phyloP scores from a whole-genome alignment of 495 filamentous ascomycete genomes.

The Pyrenula aspistea region DNA sequence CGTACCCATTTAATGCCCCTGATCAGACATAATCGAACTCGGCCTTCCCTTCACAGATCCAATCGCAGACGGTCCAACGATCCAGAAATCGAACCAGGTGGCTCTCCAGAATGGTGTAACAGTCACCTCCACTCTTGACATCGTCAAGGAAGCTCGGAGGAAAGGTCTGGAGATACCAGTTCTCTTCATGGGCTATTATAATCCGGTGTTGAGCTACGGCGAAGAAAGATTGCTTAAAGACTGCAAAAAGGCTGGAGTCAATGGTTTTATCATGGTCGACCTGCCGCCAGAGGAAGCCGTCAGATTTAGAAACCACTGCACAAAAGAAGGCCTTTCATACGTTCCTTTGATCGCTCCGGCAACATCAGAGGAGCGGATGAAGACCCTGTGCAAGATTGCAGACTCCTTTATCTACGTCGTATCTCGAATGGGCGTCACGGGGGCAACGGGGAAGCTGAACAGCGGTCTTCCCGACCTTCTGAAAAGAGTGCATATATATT shows the following conservation, averaged over 20 bases:
- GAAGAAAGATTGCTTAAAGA: constrained; percentile 81
- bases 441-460: constrained; percentile 73
- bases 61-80: constrained; percentile 89
- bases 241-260: constrained; percentile 75
- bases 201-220: constrained; percentile 84
- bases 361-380: constrained; percentile 87
- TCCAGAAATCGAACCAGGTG: constrained; percentile 81
- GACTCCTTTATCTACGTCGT: constrained; percentile 99
- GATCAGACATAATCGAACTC: constrained; percentile 30
- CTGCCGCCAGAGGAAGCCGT: constrained; percentile 94
- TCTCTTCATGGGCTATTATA: constrained; percentile 98
- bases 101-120: constrained; percentile 84
- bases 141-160: constrained; percentile 64
- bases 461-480: constrained; percentile 68
- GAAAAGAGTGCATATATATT: constrained; percentile 76
- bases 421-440: constrained; percentile 93
- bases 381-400: constrained; percentile 88
- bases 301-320: constrained; percentile 77
- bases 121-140: constrained; percentile 60
- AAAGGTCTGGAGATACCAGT: constrained; percentile 70
- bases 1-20: not conserved
- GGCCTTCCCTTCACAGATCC: constrained; percentile 96
- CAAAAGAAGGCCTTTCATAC: constrained; percentile 70
- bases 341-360: constrained; percentile 90
- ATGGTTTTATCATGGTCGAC: constrained; percentile 97